Base-by-base conservation (phyloP, 352 stramenopile species). In the Globisporangium apiculatum region DNA sequence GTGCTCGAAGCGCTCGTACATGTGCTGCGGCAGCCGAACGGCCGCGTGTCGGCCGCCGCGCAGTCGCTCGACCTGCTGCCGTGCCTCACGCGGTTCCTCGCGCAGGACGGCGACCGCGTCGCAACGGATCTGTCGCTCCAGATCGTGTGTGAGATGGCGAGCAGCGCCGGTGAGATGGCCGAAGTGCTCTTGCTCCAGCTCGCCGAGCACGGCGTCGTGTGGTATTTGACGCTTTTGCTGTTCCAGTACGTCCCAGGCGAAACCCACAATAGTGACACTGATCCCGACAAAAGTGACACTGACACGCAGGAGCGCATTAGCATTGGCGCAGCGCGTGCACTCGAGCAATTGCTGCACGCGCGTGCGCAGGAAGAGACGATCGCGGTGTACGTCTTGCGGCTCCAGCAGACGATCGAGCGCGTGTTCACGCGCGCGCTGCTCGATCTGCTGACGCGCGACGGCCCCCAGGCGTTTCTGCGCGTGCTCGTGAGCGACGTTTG, bases 351-450 rank as follows among this genome's bases (percentile, higher is more conserved):
- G 24, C 58, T 94, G 51, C 67, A 79, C 55, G 81, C 82, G 6
- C 76, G 73, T 43, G 82, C 82, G 0, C 86, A 71, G 18, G 83
- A 93, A 50, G 79, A 91, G 54, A 75, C 79, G 7, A 89, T 93
- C 48, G 65, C 80, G 36, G 68, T 87, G 6, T 91, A 78, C 68
- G 83, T 93, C 42, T 83, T 85, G 55, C 71, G 73, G 37, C 91
- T 94, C 80, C 85, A 94, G 53, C 69, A 71, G 38, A 94, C 85
- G 49, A 94, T 94, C 55, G 83, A 93, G 57, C 84, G 72, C 43
- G 64, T 94, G 17, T 94, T 94, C 60, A 94, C 85, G 6, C 68
- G 69, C 31, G 76, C 85, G 17, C 55, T 94, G 47, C 83, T 94
- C 7, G 80, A 91, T 46, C 83, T 89, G 56, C 63, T 94, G 53